Base-by-base conservation (phyloP, 2,329 filamentous ascomycete genomes). In the Colletotrichum sp. region DNA sequence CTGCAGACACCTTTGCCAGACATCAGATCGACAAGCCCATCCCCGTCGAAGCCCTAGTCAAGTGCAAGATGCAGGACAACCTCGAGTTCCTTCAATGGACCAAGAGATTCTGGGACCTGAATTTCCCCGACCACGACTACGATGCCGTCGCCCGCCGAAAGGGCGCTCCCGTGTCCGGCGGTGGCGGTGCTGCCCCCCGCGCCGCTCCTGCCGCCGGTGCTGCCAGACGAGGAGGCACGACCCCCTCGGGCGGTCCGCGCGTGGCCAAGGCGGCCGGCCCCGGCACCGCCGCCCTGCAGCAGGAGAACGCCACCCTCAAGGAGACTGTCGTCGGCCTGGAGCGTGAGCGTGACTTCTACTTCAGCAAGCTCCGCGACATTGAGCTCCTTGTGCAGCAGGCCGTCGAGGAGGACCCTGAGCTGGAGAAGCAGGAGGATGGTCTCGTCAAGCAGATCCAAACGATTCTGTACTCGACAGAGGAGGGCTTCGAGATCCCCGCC, bases 61-160 rank as follows among this genome's bases (percentile, higher is more conserved):
- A 99, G 87, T 99, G 97, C 90, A 98, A 98, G 90, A 99, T 99
- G 96, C 97, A 99, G 90, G 97, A 99, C 86, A 99, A 99, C 89
- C 94, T 99, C 81, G 97, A 99, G 84, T 99, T 99, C 85, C 90
- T 99, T 77, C 97, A 99, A 88, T 99, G 96, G 94, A 93, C 93
- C 75, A 99, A 99, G 91, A 90, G 91, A 80, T 98, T 96, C 89
- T 99, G 97, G 97, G 97, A 99, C 83, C 95, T 98, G 84, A 96
- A 98, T 90, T 99, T 95, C 87, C 97, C 97, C 9, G 97, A 97
- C 75, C 96, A 97, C 81, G 97, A 99, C 79, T 99, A 99, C 88
- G 97, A 99, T 84, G 95, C 97, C 13, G 91, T 98, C 30, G 89
- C 90, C 71, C 92, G 97, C 83, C 92, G 97, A 84, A 98, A 98